Base-by-base conservation (phyloP, 2,329 filamentous ascomycete species). In the Colletotrichum lupini region DNA sequence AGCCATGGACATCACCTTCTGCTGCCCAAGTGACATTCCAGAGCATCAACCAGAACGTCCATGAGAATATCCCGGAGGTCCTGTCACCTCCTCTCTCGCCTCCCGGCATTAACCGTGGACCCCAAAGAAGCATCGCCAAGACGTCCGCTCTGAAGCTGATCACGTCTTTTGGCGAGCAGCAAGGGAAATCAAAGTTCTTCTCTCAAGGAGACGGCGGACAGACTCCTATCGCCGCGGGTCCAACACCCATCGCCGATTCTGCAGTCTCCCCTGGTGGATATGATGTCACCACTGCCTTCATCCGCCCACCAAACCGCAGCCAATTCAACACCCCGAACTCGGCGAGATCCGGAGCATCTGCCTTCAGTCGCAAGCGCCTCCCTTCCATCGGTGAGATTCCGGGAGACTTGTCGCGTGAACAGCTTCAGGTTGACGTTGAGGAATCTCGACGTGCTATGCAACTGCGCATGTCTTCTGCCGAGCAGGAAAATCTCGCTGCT, bases 101-200 rank as follows among this genome's bases (percentile, higher is more conserved):
- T 9, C 93, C 93, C 0, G 90, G 90, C 28, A 79, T 91, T 63
- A 89, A 88, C 74, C 87, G 85, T 74, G 89, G 89, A 2, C 89
- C 90, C 66, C 87, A 90, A 80, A 85, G 89, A 75, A 89, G 88
- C 83, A 91, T 94, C 64, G 91, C 92, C 14, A 97, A 97, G 84
- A 92, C 93, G 32, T 94, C 95, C 11, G 91, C 96, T 0, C 86
- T 98, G 73, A 98, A 97, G 81, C 89, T 98, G 2, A 97, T 98
- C 78, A 98, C 97, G 0, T 92, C 93, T 0, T 98, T 99, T 78
- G 93, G 91, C 8, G 90, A 92, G 60, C 86, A 87, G 58, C 84
- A 84, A 5, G 68, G 61, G 14, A 92, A 92, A 74, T 90, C 92
- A 66, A 91, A 90, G 82, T 91, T 94, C 83, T 90, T 92, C 76